Evolutionary conservation across 1,284 basidiomycete genomes (phyloP).

Genomic region (Trametes versicolor): DNA sequence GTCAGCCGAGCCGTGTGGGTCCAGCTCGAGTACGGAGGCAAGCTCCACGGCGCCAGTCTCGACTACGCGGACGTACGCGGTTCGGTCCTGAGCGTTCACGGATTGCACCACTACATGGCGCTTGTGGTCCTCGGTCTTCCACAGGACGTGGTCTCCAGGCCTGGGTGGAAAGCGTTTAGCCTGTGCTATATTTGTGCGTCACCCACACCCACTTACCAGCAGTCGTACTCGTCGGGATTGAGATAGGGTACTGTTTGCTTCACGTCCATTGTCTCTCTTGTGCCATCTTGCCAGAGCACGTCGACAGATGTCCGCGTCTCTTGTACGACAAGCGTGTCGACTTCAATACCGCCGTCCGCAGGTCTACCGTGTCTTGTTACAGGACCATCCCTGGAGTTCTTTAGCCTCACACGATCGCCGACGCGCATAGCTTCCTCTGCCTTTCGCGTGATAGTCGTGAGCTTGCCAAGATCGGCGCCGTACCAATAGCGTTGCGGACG

Average conservation of each 20-base stretch:
- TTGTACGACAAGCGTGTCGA: slow-evolving; percentile 70
- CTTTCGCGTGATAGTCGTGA: slow-evolving; percentile 72
- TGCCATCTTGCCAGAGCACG: slow-evolving; percentile 93
- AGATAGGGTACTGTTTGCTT: slow-evolving; percentile 82
- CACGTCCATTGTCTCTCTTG: slow-evolving; percentile 65
- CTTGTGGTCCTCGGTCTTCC: slow-evolving; percentile 78
- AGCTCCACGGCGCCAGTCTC: slow-evolving; percentile 67
- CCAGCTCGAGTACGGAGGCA: slow-evolving; percentile 88
- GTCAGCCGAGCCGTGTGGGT: slow-evolving; percentile 78
- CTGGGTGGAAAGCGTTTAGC: slow-evolving; percentile 48
- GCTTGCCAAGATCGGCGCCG: slow-evolving; percentile 68
- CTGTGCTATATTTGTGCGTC: neutral
- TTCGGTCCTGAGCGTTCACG: slow-evolving; percentile 78
- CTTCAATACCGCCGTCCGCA: slow-evolving; percentile 54
- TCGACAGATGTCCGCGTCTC: slow-evolving; percentile 76
- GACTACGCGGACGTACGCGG: slow-evolving; percentile 68
- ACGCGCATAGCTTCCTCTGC: slow-evolving; percentile 73
- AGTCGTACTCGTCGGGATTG: slow-evolving; percentile 87
- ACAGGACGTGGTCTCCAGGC: slow-evolving; percentile 93
- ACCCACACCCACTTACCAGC: slow-evolving; percentile 63
- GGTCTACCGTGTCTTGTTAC: slow-evolving; percentile 65
- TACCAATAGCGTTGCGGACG: slow-evolving; percentile 84
- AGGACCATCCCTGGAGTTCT: slow-evolving; percentile 55
- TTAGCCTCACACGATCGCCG: slow-evolving; percentile 71
- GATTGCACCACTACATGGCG: slow-evolving; percentile 82